Evolutionary conservation across 805 yeast genomes (phyloP), one percentile per base, ranked within the genome.

Genomic region (Priceomyces haplophilus): DNA sequence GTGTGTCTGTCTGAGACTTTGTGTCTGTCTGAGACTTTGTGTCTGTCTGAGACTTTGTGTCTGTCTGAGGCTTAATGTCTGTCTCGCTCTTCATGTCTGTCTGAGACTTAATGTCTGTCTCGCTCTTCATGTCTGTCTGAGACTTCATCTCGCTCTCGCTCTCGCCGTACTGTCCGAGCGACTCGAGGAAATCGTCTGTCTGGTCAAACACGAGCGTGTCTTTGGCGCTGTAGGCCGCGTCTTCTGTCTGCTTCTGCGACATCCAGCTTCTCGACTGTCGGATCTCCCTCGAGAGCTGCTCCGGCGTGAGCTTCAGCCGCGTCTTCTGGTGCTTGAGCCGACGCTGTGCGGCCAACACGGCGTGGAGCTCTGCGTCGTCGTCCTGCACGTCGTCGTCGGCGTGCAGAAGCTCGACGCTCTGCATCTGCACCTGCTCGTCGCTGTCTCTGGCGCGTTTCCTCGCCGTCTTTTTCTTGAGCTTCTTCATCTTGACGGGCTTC

Each of bases 401-500:
- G 6, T 56, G 54, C 0, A 49, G 47, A 15, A 70, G 48, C 19
- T 59, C 61, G 7, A 73, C 75, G 3, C 58, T 55, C 25, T 58
- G 52, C 11, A 70, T 54, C 17, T 34, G 37, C 3, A 41, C 7
- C 10, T 37, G 39, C 4, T 13, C 27, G 19, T 50, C 55, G 3
- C 34, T 44, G 7, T 42, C 64, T 71, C 31, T 60, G 45, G 39
- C 57, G 56, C 50, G 38, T 24, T 18, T 27, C 53, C 67, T 63
- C 60, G 63, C 59, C 51, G 68, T 58, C 31, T 61, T 61, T 49
- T 72, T 70, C 44, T 70, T 68, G 1, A 70, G 53, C 50, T 75
- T 74, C 46, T 68, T 72, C 63, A 72, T 67, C 45, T 67, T 66
- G 11, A 58, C 53, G 2, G 59, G 56, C 41, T 61, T 48, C 33